phyloP scores from a whole-genome alignment of 352 stramenopile genomes.

The Globisporangium emineosum region DNA sequence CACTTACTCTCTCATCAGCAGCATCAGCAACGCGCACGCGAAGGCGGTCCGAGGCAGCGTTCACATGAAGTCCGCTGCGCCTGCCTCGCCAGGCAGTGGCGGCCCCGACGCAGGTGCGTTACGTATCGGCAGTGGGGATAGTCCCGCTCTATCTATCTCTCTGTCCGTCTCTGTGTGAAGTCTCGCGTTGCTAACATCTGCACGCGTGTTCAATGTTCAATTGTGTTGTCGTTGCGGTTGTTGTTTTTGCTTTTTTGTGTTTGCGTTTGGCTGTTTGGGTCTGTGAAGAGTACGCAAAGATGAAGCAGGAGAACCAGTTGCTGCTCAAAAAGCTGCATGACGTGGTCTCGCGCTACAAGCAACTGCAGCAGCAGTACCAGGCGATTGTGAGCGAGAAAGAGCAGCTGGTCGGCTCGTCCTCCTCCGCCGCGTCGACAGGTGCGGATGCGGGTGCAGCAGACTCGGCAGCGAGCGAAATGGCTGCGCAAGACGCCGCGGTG shows the following conservation, averaged over 20 bases:
- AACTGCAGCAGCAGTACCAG: slow-evolving; percentile 52
- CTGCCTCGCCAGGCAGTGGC: neutral
- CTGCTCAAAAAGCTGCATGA: slow-evolving; percentile 56
- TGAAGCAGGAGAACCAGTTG: slow-evolving; percentile 56
- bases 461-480: slow-evolving; percentile 13
- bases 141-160: neutral
- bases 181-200: neutral
- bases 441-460: neutral
- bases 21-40: neutral
- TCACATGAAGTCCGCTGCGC: slow-evolving; percentile 9
- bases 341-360: slow-evolving; percentile 46
- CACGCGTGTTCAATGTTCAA: neutral
- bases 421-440: neutral
- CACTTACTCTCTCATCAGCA: slow-evolving; percentile 5
- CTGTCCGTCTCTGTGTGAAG: neutral
- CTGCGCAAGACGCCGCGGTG: slow-evolving; percentile 25
- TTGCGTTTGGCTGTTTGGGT: neutral
- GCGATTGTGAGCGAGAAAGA: slow-evolving; percentile 28
- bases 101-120: neutral
- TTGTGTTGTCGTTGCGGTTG: neutral
- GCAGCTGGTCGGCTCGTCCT: slow-evolving; percentile 2
- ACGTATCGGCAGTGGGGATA: neutral
- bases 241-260: too few relatives aligned
- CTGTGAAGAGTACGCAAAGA: slow-evolving; percentile 25
- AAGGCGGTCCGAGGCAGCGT: neutral